Evolutionary conservation across 306 rosid species (phyloP), one percentile per base, ranked within the genome.

Genomic region (Prosopis cineraria): DNA sequence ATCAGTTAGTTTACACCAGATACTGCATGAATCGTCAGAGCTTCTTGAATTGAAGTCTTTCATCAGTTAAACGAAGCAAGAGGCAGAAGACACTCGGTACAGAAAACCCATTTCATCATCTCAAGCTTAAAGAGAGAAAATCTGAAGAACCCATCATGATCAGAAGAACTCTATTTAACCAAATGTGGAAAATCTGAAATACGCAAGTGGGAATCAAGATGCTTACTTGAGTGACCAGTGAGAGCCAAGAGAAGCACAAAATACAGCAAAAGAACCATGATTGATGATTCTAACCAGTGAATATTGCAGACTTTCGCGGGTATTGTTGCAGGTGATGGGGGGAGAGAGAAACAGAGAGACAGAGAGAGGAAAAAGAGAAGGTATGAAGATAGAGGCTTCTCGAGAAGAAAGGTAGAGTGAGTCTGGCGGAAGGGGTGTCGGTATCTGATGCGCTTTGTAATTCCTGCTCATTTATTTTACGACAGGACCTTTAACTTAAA

Each of bases 161-260:
- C 8, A 45, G 50, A 17, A 3, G 7, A 60, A 63, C 3, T 14
- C 11, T 19, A 39, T 72, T 56, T 19, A 72, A 52, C 29, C 37
- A 77, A n/a, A 36, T 50, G 43, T 22, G 44, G 72, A 78, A 60
- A 52, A 13, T 33, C 48, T 62, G n/a, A 24, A 2, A 72, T 2
- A 10, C 0, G 17, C 16, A 59, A 29, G 67, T 17, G 40, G 39
- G 67, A 70, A 74, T 14, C 10, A 12, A 66, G 72, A 33, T 16
- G 75, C 95, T 91, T 93, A 93, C 98, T 90, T 83, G 98, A 93
- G 60, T 74, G 89, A 72, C 77, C 81, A 69, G 86, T 77, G 14
- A 91, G 80, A 71, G 89, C 87, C 36, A 88, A 56, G 85, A 93
- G 78, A 56, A 93, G 64, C 82, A 85, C 70, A 48, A 88, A 37